Percentiles rank a stretch among this genome's conserved stretches.
Conservation (phyloP, 2,329 filamentous ascomycete genomes). For the Ascochyta fabae region DNA sequence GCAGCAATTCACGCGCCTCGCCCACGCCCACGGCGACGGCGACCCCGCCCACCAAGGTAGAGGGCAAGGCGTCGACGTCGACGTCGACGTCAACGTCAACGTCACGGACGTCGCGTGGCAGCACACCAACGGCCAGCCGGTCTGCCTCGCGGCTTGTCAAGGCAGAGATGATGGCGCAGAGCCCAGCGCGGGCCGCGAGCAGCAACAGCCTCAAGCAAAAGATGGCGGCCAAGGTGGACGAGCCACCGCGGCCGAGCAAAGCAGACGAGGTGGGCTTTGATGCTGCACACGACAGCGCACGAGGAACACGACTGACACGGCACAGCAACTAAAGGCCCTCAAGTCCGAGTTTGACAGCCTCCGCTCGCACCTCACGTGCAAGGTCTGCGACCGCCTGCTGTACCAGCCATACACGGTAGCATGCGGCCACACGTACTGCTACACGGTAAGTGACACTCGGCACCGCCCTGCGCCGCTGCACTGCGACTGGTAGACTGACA, state of each 20-base stretch:
- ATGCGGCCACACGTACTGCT: conserved; percentile 76
- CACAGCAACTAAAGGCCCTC: conserved; percentile 49
- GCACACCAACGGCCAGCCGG: conserved; percentile 37
- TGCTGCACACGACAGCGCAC: conserved; percentile 3
- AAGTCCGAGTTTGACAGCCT: conserved; percentile 65
- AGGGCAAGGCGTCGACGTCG: conserved; percentile 33
- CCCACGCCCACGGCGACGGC: conserved; percentile 39
- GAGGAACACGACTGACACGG: conserved; percentile 30
- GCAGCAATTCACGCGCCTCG: conserved; percentile 28
- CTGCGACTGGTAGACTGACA: conserved; percentile 26
- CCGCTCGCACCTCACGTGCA: conserved; percentile 67
- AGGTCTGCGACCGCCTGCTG: conserved; percentile 71
- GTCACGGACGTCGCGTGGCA: conserved; percentile 32
- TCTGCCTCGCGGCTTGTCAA: conserved; percentile 40
- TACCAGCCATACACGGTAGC: conserved; percentile 73
- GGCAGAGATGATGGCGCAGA: conserved; percentile 23
- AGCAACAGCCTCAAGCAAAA: conserved; percentile 51
- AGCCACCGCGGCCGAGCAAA: conserved; percentile 38
- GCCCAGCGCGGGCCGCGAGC: conserved; percentile 42
- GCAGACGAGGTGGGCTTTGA: conserved; percentile 44
- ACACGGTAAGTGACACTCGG: conserved; percentile 58
- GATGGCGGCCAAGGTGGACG: conserved; percentile 44
- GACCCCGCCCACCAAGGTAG: conserved; percentile 40
- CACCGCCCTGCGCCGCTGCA: conserved; percentile 15
- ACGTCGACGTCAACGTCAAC: not conserved